Conservation (phyloP, 2,329 filamentous ascomycete genomes). For the Verticillium isaacii region DNA sequence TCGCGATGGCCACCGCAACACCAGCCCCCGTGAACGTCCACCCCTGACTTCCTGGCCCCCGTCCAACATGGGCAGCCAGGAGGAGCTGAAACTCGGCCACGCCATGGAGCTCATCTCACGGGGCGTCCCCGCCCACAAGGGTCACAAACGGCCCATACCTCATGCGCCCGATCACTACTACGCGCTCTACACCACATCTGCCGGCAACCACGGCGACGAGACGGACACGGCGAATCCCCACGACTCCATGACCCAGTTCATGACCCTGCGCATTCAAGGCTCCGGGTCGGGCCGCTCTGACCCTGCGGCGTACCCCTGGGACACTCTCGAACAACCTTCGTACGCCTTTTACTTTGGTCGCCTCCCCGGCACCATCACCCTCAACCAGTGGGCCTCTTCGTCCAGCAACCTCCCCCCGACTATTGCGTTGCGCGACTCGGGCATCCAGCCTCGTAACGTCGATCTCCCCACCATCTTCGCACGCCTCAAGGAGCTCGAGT, state of each 20-base stretch:
- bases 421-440: conserved; percentile 54
- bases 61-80: conserved; percentile 38
- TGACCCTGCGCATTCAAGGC: conserved; percentile 47
- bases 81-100: conserved; percentile 46
- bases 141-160: conserved; percentile 47
- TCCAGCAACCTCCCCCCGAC: conserved; percentile 51
- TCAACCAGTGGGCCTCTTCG: conserved; percentile 64
- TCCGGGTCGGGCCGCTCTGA: conserved; percentile 18
- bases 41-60: conserved; percentile 55
- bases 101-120: conserved; percentile 55
- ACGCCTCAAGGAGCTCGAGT: conserved; percentile 54
- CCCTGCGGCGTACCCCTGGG: conserved; percentile 52
- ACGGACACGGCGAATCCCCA: conserved; percentile 45
- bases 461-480: conserved; percentile 53
- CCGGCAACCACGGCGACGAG: conserved; percentile 38
- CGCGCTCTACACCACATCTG: conserved; percentile 47
- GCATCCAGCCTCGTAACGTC: conserved; percentile 55
- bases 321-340: conserved; percentile 70
- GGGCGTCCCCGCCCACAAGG: conserved; percentile 53
- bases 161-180: conserved; percentile 53
- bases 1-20: conserved; percentile 14
- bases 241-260: conserved; percentile 53
- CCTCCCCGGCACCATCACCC: conserved; percentile 64
- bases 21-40: conserved; percentile 20
- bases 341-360: conserved; percentile 63